These are phyloP conservation scores for Kalaharituber pfeilii DNA, from an alignment of 2,329 filamentous ascomycete species.

Conservation along the genomic window DNA sequence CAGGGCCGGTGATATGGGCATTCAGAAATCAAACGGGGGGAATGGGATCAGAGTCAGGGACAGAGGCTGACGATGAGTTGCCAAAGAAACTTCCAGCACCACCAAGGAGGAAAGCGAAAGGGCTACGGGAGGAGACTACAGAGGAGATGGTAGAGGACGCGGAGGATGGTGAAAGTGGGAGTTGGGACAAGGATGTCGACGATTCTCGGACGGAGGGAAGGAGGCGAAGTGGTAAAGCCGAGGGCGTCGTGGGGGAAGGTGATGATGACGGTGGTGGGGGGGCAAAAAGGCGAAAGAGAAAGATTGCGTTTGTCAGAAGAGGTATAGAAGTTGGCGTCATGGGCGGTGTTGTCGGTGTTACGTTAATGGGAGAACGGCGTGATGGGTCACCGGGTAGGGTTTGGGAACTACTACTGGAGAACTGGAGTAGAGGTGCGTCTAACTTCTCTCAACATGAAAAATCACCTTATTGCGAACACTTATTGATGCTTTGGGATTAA, in stretches of 20 bases:
- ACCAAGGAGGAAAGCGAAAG: conserved; percentile 18
- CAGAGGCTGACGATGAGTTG: conserved; percentile 22
- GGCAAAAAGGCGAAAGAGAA: conserved; percentile 13
- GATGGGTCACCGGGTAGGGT: conserved; percentile 12
- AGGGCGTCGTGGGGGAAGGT: conserved; percentile 4
- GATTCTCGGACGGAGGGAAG: conserved; percentile 2
- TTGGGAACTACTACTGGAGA: conserved; percentile 13
- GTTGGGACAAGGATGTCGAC: not conserved
- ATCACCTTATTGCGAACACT: not conserved
- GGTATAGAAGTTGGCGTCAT: conserved; percentile 20
- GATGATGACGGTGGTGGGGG: not conserved
- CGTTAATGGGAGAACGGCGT: conserved; percentile 8
- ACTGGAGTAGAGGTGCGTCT: conserved; percentile 17
- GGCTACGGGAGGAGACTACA: conserved; percentile 20
- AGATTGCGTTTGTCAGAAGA: conserved; percentile 20
- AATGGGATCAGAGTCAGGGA: conserved; percentile 19
- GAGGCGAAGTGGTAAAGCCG: conserved; percentile 11
- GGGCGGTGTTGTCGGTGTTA: conserved; percentile 18
- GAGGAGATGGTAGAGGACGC: conserved; percentile 13
- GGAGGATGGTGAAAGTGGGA: conserved; percentile 9
- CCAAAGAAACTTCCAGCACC: conserved; percentile 19
- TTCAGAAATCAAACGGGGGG: not conserved
- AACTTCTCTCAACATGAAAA: no score
- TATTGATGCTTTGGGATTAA: not conserved
- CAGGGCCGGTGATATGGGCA: not conserved